Evolutionary conservation across 768 basidiomycete species (phyloP).

Genomic region (Auriscalpium microsporum): DNA sequence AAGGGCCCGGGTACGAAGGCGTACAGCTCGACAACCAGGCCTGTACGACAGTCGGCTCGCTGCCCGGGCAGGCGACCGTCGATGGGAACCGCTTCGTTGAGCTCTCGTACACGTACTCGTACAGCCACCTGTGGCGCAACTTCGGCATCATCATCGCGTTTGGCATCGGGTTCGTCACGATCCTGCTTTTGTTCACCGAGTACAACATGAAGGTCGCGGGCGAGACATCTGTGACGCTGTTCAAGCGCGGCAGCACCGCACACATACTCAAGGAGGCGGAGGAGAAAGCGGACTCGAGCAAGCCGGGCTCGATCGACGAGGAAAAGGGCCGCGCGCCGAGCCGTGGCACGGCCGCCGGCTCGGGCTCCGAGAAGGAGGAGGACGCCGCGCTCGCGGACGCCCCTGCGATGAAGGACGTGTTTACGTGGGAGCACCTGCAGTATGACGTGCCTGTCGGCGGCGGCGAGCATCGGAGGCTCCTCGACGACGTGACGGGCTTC

Average conservation of each 20-base stretch:
- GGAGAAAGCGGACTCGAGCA: slow-evolving; percentile 2
- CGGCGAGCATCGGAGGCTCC: slow-evolving; percentile 36
- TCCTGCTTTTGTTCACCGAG: slow-evolving; percentile 56
- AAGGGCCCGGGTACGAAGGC: slow-evolving; percentile 52
- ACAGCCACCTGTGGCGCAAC: slow-evolving; percentile 46
- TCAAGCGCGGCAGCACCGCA: slow-evolving; percentile 47
- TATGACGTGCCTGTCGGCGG: slow-evolving; percentile 55
- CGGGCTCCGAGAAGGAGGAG: background rate
- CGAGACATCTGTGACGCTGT: slow-evolving; percentile 44
- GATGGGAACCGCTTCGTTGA: slow-evolving; percentile 49
- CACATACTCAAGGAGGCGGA: slow-evolving; percentile 4
- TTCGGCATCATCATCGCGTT: slow-evolving; percentile 66
- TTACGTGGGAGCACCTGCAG: slow-evolving; percentile 70
- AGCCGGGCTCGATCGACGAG: slow-evolving; percentile 10
- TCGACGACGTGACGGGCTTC: slow-evolving; percentile 71
- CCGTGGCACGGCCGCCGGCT: background rate
- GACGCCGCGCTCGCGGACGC: slow-evolving; percentile 5
- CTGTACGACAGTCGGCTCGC: slow-evolving; percentile 63
- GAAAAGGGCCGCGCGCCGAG: slow-evolving; percentile 19
- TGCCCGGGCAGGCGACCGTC: slow-evolving; percentile 52
- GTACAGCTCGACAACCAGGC: slow-evolving; percentile 58
- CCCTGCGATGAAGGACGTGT: slow-evolving; percentile 41
- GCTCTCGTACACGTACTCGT: slow-evolving; percentile 34
- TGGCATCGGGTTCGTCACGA: slow-evolving; percentile 43
- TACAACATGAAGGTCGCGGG: slow-evolving; percentile 30